Evolutionary conservation across 2,329 filamentous ascomycete genomes (phyloP).

Genomic region (Colletotrichum eleusines): DNA sequence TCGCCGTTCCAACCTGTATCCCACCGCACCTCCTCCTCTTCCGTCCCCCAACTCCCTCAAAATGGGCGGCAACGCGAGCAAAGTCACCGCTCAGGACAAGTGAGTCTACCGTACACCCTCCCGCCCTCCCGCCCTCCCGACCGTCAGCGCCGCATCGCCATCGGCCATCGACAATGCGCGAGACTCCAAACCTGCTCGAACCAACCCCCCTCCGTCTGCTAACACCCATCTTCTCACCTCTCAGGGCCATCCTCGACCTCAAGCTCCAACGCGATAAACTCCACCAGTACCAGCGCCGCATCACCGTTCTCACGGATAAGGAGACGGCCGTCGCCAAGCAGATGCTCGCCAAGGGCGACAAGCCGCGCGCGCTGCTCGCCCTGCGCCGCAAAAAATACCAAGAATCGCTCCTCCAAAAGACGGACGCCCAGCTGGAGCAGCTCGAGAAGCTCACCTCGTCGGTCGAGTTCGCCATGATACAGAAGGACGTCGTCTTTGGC

Average conservation of each 20-base stretch:
- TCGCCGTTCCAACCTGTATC: background rate
- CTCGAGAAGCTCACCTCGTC: constrained; percentile 88
- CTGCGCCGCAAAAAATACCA: constrained; percentile 97
- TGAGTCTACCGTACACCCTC: constrained; percentile 57
- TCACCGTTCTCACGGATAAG: constrained; percentile 85
- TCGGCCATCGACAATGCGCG: constrained; percentile 21
- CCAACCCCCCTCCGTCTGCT: background rate
- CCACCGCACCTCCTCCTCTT: background rate
- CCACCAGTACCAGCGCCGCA: constrained; percentile 93
- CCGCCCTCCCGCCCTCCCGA: background rate
- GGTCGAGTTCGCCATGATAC: constrained; percentile 96
- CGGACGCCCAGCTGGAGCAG: constrained; percentile 93
- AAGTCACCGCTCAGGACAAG: constrained; percentile 85
- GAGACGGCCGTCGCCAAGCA: constrained; percentile 89
- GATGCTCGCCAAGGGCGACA: constrained; percentile 85
- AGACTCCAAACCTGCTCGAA: constrained; percentile 31
- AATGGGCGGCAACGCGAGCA: constrained; percentile 69
- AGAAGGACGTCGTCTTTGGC: constrained; percentile 95
- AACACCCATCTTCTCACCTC: background rate
- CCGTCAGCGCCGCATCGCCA: constrained; percentile 1
- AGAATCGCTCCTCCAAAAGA: constrained; percentile 87
- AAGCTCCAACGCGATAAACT: constrained; percentile 98
- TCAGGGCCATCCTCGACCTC: constrained; percentile 94
- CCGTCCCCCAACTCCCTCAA: constrained; percentile 17
- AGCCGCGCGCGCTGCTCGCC: constrained; percentile 84